Base-by-base conservation (phyloP, 805 yeast genomes). In the Cyberlindnera suaveolens region DNA sequence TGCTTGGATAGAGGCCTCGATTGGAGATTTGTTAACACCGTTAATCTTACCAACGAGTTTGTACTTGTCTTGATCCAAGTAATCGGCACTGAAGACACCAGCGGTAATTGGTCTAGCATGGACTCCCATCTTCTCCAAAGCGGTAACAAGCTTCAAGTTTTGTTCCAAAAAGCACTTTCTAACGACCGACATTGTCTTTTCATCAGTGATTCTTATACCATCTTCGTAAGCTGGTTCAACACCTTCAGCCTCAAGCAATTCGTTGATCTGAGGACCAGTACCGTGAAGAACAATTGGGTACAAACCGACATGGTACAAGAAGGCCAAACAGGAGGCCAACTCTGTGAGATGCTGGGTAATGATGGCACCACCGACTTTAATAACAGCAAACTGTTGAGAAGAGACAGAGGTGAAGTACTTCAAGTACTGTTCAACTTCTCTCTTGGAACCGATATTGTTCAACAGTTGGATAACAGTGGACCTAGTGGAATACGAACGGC, bases 351-450 rank as follows among this genome's bases (percentile, higher is more conserved):
- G 93, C 54, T 93, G 95, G 38, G 98, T 91, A 64, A 93, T 93
- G 58, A 93, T 91, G 32, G 99, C 99, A 51, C 99, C 99, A 34
- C 99, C 99, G 36, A 93, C 99, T 64, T 93, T 93, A 66, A 93
- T 93, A 36, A 93, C 96, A 3, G 99, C 99, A 58, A 93, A 93
- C 60, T 93, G 97, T 63, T 93, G 98, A 54, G 89, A 90, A 6
- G 89, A 82, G 15, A 93, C 98, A 29, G 96, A 88, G 1, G 98
- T 90, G 73, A 93, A 93, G 65, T 91, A 91, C 64, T 89, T 90
- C 59, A 93, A 76, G 66, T 93, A 93, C 66, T 93, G 99, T 64
- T 93, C 99, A 36, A 93, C 99, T 67, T 93, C 99, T 51, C 98
- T 78, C 63, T 93, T 95, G 38, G 97, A 89, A 20, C 98, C 97